Evolutionary conservation across 306 rosid species (phyloP), one percentile per base, ranked within the genome.

Genomic region (Vigna mungo): DNA sequence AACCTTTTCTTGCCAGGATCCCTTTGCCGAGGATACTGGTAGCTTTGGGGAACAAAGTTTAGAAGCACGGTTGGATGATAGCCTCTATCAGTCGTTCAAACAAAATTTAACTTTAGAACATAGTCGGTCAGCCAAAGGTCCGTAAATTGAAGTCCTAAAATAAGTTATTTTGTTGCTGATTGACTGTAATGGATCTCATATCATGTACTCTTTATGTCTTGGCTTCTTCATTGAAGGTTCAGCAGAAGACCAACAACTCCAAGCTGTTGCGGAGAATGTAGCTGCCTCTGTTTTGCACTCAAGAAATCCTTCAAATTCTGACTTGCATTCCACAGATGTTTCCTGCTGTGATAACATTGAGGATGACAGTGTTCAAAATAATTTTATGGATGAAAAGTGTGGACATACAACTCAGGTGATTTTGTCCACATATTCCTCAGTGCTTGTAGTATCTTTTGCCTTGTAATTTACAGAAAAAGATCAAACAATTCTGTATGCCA

Each of bases 191-290:
- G 71, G 56, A 48, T 36, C 62, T 74, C 54, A 18, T 72, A 46
- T 30, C 34, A 75, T 52, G 47, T 73, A 44, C 16, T 62, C 59
- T 51, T 78, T 30, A n/a, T 83, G 46, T 74, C 60, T 80, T 39
- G 21, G 70, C 67, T 73, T 80, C 59, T 56, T 63, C 66, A 65
- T 70, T 58, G 51, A 76, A 82, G 93, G 88, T 62, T 92, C 89
- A 15, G 78, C 86, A 0, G 97, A 92, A 83, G 98, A 92, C 75
- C 93, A 89, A 82, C 93, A 90, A 39, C 97, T 92, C 83, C 94
- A 92, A 89, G 94, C 94, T 86, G 92, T 94, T 84, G 97, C 96
- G 4, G 97, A 92, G 83, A 92, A 88, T 68, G 97, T 94, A 44
- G 96, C 96, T 78, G 97, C 96, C 81, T 85, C 93, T 81, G 96